Conservation (phyloP, 208 protist species). For the Trypanosoma mega region DNA sequence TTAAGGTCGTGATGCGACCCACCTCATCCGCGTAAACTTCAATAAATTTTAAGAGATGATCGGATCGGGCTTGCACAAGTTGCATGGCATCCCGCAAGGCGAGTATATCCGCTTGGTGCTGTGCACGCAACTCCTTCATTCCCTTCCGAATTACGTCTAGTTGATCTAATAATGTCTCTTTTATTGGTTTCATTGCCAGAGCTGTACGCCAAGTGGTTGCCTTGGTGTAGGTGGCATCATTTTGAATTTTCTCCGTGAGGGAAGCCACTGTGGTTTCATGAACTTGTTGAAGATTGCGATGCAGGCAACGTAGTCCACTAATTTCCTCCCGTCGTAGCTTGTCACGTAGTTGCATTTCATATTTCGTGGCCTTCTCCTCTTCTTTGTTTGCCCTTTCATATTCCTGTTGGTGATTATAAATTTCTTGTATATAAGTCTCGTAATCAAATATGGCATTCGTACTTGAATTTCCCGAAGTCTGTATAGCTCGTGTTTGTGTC, state of each 20-base stretch:
- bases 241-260: background rate
- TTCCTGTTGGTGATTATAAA: too few species aligned
- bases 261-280: background rate
- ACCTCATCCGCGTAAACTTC: slow-evolving; percentile 21
- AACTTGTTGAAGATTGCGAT: background rate
- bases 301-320: background rate
- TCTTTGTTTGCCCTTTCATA: background rate
- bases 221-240: background rate
- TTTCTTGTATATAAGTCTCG: too few species aligned
- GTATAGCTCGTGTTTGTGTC: slow-evolving; percentile 13
- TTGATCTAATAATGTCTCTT: slow-evolving; percentile 22
- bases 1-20: background rate
- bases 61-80: slow-evolving; percentile 21
- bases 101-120: slow-evolving; percentile 23
- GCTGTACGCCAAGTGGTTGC: background rate
- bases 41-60: slow-evolving; percentile 28
- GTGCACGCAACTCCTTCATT: slow-evolving; percentile 12
- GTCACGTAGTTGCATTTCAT: background rate
- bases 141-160: slow-evolving; percentile 11
- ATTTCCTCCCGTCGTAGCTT: background rate
- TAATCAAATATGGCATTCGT: slow-evolving; percentile 87
- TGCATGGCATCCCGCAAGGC: slow-evolving; percentile 17
- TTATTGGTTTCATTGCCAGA: background rate
- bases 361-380: background rate
- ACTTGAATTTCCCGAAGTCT: slow-evolving; percentile 19